Base-by-base conservation (phyloP, 495 filamentous ascomycete species). In the Aeminium ludgeri region DNA sequence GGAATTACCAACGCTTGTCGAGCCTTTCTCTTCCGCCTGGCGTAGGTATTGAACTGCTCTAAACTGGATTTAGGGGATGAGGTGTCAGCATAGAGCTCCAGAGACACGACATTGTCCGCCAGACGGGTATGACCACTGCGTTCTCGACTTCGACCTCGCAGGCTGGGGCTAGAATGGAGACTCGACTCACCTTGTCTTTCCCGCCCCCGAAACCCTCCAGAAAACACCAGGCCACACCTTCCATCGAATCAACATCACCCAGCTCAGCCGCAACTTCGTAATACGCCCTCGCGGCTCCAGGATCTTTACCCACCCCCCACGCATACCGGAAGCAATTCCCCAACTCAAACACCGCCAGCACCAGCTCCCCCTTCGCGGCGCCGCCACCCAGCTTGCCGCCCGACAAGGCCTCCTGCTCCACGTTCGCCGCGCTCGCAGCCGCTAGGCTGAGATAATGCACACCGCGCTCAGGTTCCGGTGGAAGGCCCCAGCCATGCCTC, bases 251-350 rank as follows among this genome's bases (percentile, higher is more conserved):
- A 30, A 80, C 80, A 60, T 99, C 89, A 34, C 87, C 87, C 41
- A 99, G 60, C 49, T 96, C 95, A 30, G 89, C 89, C 17, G 89
- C 89, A 20, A 85, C 93, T 61, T 96, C 86, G 62, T 95, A 96
- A 59, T 95, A 96, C 66, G 89, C 73, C 58, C 73, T 80, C 23
- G 89, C 91, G 34, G 91, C 89, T 45, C 80, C 70, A 37, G 82
- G 73, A 52, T 99, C 89, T 58, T 83, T 86, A 45, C 71, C 67
- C 30, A 94, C 79, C 36, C 89, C 89, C 91, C 89, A 96, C 19
- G 86, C 89, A 60, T 96, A 76, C 31, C 91, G 80, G 65, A 93
- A 96, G 55, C 81, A 93, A 62, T 96, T 95, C 20, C 81, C 89
- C 55, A 84, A 57, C 49, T 99, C 89, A 57, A 86, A 96, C 41